phyloP scores from a whole-genome alignment of 768 basidiomycete genomes.

The Pleurotus platypus region DNA sequence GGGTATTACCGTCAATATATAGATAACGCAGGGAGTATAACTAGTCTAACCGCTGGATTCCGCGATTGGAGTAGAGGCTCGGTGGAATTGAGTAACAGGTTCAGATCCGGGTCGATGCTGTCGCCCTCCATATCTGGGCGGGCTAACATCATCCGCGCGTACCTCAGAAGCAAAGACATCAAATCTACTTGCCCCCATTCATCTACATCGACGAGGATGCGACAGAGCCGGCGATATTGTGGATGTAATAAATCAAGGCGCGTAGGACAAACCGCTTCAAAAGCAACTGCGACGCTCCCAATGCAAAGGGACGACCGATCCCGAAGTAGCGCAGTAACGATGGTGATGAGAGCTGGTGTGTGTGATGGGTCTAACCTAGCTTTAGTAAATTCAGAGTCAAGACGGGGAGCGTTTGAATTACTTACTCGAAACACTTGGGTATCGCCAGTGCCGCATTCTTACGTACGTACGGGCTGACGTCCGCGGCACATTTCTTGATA shows the following conservation, averaged over 20 bases:
- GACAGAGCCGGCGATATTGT: slow-evolving; percentile 83
- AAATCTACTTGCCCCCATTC: slow-evolving; percentile 94
- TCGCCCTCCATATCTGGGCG: slow-evolving; percentile 41
- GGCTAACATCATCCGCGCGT: slow-evolving; percentile 81
- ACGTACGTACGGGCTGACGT: slow-evolving; percentile 91
- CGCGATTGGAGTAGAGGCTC: slow-evolving; percentile 81
- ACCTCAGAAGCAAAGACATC: slow-evolving; percentile 74
- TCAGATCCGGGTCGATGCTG: slow-evolving; percentile 67
- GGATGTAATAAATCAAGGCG: slow-evolving; percentile 84
- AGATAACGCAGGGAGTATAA: background rate
- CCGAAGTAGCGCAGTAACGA: slow-evolving; percentile 60
- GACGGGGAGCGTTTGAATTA: background rate
- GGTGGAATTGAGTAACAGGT: slow-evolving; percentile 65
- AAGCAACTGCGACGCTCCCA: slow-evolving; percentile 83
- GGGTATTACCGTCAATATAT: slow-evolving; percentile 3
- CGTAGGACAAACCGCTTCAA: slow-evolving; percentile 82
- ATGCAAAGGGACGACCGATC: slow-evolving; percentile 86
- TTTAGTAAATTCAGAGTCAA: background rate
- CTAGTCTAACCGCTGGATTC: slow-evolving; percentile 76
- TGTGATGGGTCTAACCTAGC: slow-evolving; percentile 72
- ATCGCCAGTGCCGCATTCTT: slow-evolving; percentile 91
- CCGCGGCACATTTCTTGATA: slow-evolving; percentile 88
- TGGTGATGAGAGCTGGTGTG: slow-evolving; percentile 63
- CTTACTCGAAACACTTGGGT: slow-evolving; percentile 74
- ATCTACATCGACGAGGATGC: slow-evolving; percentile 84